Base-by-base conservation (phyloP, 1,139 yeast genomes). In the Lodderomyces elongisporus region DNA sequence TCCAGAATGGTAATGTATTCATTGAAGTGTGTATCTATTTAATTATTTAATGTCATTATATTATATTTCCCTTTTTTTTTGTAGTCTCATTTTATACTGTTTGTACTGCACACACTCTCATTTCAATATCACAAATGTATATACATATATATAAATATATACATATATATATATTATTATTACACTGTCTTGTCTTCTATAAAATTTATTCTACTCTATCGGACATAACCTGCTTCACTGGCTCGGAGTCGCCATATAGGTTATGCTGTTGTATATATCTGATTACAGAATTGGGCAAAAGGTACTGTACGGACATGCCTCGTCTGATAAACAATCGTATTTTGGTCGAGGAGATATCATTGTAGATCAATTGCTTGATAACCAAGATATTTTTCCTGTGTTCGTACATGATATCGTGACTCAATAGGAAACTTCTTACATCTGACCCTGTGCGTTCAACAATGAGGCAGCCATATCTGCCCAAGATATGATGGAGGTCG, bases 401-500 rank as follows among this genome's bases (percentile, higher is more conserved):
- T 58, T 91, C 96, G 57, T 89, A 91, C 96, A 91, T 85, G 47
- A 91, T 84, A 55, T 91, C 98, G 60, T 91, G 98, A 39, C 91
- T 79, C 42, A 91, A 67, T 49, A 91, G 63, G 66, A 91, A 91
- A 30, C 89, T 79, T 52, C 97, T 74, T 30, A 93, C 98, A 58
- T 91, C 99, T 7, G 93, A 74, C 4, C 98, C 98, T 0, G 98
- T 89, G 49, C 99, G 72, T 65, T 91, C 99, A 14, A 91, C 96
- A 37, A 93, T 91, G 44, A 91, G 66, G 60, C 98, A 91, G 2
- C 99, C 98, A 56, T 91, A 91, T 43, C 85, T 79, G 18, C 98
- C 98, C 44, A 91, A 69, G 34, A 91, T 93, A 57, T 91, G 98
- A 53, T 89, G 95, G 49, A 91, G 69, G 58, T 91, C 99, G 39